Evolutionary conservation across 2,329 filamentous ascomycete genomes (phyloP), one percentile per base, ranked within the genome.

Genomic region (Diaporthe longicolla): DNA sequence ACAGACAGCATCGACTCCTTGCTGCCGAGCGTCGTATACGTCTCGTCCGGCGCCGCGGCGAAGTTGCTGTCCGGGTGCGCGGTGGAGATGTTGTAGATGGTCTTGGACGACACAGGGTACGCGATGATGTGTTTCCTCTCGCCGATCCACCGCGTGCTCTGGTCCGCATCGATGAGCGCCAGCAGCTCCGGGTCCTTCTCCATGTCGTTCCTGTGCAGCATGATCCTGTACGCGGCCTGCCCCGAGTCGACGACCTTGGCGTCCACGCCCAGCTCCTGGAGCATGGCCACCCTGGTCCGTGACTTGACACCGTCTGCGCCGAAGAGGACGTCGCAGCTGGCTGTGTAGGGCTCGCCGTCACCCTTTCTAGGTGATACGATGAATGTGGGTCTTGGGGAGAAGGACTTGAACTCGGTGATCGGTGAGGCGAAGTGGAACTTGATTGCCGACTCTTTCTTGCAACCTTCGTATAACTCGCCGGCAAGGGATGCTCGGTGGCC

Each of bases 81-180:
- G 2, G 91, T 91, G 17, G 88, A 90, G 54, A 93, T 82, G 81
- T 93, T 93, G 84, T 93, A 93, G 73, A 93, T 89, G 21, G 87
- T 86, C 78, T 93, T 90, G 76, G 87, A 86, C 71, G 88, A 87
- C 40, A 93, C 87, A 0, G 91, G 88, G 78, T 93, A 93, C 1
- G 90, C 91, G 79, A 93, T 93, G 75, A 93, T 90, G 77, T 93
- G 92, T 5, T 90, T 86, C 78, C 89, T 89, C 73, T 89, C 87
- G n/a, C 91, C 91, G 68, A 93, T 91, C 89, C 90, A 93, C 52
- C 91, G 86, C 1, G 88, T 89, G 0, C 90, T 91, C 9, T 84
- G 83, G 72, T 91, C 88, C 21, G 84, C 84, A 58, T 91, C 85
- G 17, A 93, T 84, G 5, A 93, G 84, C 0, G 82, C 85, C 32